These are phyloP conservation scores for Chlamydomonas eustigma DNA, from an alignment of 139 green algal species.

Conservation along the genomic window DNA sequence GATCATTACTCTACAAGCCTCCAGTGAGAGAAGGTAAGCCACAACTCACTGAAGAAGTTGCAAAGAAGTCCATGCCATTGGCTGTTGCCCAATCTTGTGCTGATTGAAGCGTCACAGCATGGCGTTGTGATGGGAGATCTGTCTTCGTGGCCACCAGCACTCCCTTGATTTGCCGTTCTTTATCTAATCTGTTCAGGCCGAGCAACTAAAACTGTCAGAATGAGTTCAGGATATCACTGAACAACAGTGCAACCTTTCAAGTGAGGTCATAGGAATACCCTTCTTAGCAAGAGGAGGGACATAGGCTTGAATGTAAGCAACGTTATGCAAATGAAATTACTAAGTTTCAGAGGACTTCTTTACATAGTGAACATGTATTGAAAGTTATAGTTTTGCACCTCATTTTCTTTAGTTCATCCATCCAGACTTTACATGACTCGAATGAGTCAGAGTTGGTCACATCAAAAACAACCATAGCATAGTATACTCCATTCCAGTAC, in stretches of 20 bases:
- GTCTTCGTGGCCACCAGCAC: conserved; percentile 43
- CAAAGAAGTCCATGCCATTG: conserved; percentile 45
- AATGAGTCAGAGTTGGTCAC: conserved; percentile 37
- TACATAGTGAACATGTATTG: too few species aligned
- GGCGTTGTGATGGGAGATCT: conserved; percentile 34
- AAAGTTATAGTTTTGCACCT: too few species aligned
- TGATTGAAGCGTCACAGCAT: conserved; percentile 22
- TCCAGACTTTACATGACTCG: conserved; percentile 35
- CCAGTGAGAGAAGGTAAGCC: too few species aligned
- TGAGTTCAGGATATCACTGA: too few species aligned
- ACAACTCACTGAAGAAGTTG: neutral
- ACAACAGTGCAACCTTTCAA: too few species aligned
- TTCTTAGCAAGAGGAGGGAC: too few species aligned
- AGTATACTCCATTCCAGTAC: conserved; percentile 49
- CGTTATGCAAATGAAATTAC: too few species aligned
- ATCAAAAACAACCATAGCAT: conserved; percentile 42
- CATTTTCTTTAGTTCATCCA: conserved; percentile 37
- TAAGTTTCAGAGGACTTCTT: too few species aligned
- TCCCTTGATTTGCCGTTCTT: conserved; percentile 30
- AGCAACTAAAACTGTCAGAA: too few species aligned
- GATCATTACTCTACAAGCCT: too few species aligned
- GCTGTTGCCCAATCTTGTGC: conserved; percentile 37
- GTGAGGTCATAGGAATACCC: too few species aligned
- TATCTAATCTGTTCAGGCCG: neutral
- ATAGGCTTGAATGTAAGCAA: too few species aligned